Conservation (phyloP, 2,329 filamentous ascomycete genomes). For the Fusarium chaquense region DNA sequence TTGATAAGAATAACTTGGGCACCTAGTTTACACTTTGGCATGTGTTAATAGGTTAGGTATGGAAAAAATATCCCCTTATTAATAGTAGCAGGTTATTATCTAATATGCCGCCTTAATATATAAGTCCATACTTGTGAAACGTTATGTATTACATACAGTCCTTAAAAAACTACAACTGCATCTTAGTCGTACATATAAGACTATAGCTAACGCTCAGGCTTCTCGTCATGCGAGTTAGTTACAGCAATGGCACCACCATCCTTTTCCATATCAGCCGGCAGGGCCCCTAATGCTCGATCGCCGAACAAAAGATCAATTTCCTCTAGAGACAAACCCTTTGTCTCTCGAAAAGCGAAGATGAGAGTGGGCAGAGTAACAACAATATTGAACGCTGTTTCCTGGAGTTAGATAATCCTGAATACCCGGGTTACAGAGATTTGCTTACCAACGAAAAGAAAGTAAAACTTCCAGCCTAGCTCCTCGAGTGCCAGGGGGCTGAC, state of each 20-base stretch:
- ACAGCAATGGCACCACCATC: slow-evolving; percentile 23
- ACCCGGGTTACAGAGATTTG: slow-evolving; percentile 29
- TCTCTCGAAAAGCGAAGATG: slow-evolving; percentile 65
- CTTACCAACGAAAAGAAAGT: slow-evolving; percentile 53
- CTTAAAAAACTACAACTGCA: background rate
- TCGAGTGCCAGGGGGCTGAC: slow-evolving; percentile 65
- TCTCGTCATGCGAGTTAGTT: slow-evolving; percentile 33
- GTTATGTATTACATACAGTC: background rate
- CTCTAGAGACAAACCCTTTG: slow-evolving; percentile 63
- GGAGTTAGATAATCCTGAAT: slow-evolving; percentile 53
- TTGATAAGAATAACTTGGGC: background rate
- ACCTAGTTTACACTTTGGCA: background rate
- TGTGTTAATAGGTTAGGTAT: background rate
- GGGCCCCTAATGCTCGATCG: slow-evolving; percentile 51
- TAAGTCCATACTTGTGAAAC: background rate
- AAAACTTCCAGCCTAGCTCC: slow-evolving; percentile 54
- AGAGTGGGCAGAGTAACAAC: slow-evolving; percentile 55
- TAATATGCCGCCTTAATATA: background rate
- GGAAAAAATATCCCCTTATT: background rate
- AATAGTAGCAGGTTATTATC: background rate
- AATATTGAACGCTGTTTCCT: slow-evolving; percentile 49
- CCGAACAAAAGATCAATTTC: slow-evolving; percentile 67
- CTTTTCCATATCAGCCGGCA: slow-evolving; percentile 46
- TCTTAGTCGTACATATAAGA: background rate
- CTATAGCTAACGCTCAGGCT: background rate